Evolutionary conservation across 2,329 filamentous ascomycete genomes (phyloP).

Genomic region (Pyricularia grisea): DNA sequence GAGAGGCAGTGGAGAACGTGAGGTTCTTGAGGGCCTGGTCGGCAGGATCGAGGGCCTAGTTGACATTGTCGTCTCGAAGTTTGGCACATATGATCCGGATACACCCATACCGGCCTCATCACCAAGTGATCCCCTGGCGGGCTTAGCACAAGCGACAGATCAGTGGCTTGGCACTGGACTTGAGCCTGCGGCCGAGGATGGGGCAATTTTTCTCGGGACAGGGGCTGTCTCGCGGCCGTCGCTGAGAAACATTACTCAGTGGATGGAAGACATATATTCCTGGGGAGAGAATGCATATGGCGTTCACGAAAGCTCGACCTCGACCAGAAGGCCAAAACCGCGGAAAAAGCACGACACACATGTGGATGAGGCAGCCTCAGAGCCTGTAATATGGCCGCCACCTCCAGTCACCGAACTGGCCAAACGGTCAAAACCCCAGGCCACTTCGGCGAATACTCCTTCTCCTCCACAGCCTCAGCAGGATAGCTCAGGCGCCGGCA

Average conservation of each 20-base stretch:
- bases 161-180: conserved; percentile 68
- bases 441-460: neutral
- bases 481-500: neutral
- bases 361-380: neutral
- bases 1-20: conserved; percentile 84
- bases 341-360: conserved; percentile 16
- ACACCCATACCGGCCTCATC: neutral
- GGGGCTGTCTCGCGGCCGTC: conserved; percentile 65
- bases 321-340: conserved; percentile 44
- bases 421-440: conserved; percentile 6
- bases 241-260: conserved; percentile 64
- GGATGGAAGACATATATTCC: conserved; percentile 81
- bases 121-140: conserved; percentile 9
- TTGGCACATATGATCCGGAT: conserved; percentile 40
- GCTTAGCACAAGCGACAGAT: conserved; percentile 1
- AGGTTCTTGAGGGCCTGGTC: conserved; percentile 84
- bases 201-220: conserved; percentile 75
- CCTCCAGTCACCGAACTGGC: conserved; percentile 13
- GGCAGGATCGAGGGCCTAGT: conserved; percentile 72
- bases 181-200: conserved; percentile 63
- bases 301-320: conserved; percentile 67
- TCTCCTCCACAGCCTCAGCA: neutral
- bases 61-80: conserved; percentile 80
- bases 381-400: conserved; percentile 10
- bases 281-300: conserved; percentile 83